Evolutionary conservation across 202 grass and related monocot species (phyloP).

Genomic region (Dendrocalamus latiflorus): DNA sequence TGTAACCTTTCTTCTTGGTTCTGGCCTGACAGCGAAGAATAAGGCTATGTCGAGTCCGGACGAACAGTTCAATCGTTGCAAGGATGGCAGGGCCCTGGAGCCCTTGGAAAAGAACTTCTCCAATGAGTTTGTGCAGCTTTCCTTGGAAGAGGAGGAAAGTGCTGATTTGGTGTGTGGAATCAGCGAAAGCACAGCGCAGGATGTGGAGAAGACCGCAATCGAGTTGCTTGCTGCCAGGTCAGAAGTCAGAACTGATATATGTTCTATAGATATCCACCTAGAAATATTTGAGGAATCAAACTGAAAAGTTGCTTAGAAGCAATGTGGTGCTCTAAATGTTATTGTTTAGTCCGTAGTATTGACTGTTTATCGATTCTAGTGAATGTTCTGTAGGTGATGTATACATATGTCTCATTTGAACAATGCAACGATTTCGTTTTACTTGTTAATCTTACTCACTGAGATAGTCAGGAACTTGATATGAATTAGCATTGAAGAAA

Average conservation of each 20-base stretch:
- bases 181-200: constrained; percentile 31
- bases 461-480: background rate
- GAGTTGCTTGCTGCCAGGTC: constrained; percentile 75
- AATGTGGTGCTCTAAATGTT: background rate
- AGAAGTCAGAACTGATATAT: background rate
- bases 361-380: background rate
- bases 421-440: background rate
- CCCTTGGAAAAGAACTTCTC: background rate
- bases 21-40: background rate
- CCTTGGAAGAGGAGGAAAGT: constrained; percentile 10
- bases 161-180: constrained; percentile 10
- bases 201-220: constrained; percentile 62
- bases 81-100: background rate
- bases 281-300: background rate
- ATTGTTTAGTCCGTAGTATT: background rate
- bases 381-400: background rate
- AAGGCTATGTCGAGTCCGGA: background rate
- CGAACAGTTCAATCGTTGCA: background rate
- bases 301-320: background rate
- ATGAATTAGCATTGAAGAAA: background rate
- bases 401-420: background rate
- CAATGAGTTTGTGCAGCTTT: constrained; percentile 12
- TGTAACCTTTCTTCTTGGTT: background rate
- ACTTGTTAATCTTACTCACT: background rate
- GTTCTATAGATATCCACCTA: background rate